Conservation (phyloP, 139 green algal species). For the Chlorella ohadii region DNA sequence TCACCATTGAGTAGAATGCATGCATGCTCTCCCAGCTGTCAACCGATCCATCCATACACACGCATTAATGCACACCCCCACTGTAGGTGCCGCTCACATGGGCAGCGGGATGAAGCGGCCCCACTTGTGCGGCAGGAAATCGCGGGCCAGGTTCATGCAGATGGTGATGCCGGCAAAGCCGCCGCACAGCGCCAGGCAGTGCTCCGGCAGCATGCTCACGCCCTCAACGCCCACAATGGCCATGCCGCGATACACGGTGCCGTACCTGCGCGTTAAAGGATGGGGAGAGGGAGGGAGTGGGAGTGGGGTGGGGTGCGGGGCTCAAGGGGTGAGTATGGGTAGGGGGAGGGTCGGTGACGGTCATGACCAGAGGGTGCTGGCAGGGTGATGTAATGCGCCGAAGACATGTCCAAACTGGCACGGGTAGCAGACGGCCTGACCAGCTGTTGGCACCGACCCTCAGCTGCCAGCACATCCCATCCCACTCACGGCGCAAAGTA, state of each 20-base stretch:
- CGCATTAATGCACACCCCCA: no score
- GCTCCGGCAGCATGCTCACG: slow-evolving; percentile 48
- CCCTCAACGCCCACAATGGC: slow-evolving; percentile 49
- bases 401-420: no score
- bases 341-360: no score
- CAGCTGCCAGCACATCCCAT: no score
- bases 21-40: no score
- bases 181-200: slow-evolving; percentile 54
- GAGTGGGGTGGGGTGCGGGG: not conserved
- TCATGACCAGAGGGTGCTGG: no score
- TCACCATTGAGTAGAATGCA: no score
- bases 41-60: no score
- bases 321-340: not conserved
- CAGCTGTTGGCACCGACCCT: no score
- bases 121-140: slow-evolving; percentile 42
- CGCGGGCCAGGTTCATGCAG: slow-evolving; percentile 40
- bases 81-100: slow-evolving; percentile 46
- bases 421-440: no score
- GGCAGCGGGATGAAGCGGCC: slow-evolving; percentile 55
- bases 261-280: slow-evolving; percentile 2
- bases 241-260: slow-evolving; percentile 61
- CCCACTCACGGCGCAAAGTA: slow-evolving; percentile 52
- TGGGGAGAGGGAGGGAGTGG: not conserved
- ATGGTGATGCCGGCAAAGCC: slow-evolving; percentile 50
- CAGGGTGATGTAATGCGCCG: no score